Evolutionary conservation across 306 rosid genomes (phyloP).

Genomic region (Cicer yamashitae): DNA sequence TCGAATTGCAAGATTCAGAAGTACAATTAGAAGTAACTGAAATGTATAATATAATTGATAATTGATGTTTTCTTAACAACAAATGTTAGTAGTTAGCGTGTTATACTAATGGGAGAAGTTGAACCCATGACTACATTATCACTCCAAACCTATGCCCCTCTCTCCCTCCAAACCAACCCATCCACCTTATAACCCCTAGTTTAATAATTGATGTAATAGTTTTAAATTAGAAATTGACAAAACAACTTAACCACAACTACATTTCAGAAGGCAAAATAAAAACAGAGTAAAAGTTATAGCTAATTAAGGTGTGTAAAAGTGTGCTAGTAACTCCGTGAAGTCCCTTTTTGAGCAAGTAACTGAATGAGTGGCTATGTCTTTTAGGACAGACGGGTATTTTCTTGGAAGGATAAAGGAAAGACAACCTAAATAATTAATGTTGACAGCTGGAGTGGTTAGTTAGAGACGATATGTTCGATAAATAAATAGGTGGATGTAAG

Average conservation of each 20-base stretch:
- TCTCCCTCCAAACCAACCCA: conserved; percentile 4
- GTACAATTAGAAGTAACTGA: not conserved
- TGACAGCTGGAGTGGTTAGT: not conserved
- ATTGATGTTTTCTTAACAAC: not conserved
- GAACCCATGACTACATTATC: not conserved
- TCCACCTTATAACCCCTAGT: conserved; percentile 1
- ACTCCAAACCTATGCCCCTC: not conserved
- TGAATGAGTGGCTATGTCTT: not conserved
- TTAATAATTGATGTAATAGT: not conserved
- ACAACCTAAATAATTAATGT: not conserved
- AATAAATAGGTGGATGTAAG: not conserved
- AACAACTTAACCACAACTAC: not conserved
- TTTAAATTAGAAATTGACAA: not conserved
- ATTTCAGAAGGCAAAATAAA: not conserved
- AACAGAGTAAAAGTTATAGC: conserved; percentile 10
- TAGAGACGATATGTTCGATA: not conserved
- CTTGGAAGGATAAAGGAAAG: not conserved
- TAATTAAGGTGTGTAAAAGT: not conserved
- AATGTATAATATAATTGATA: not conserved
- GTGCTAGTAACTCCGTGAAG: not conserved
- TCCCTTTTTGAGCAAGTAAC: conserved; percentile 1
- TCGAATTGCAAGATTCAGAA: not conserved
- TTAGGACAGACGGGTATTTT: not conserved
- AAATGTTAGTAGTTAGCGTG: not conserved
- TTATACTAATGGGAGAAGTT: not conserved